phyloP scores from a whole-genome alignment of 1,284 basidiomycete species.

The Ustilago bromivora region DNA sequence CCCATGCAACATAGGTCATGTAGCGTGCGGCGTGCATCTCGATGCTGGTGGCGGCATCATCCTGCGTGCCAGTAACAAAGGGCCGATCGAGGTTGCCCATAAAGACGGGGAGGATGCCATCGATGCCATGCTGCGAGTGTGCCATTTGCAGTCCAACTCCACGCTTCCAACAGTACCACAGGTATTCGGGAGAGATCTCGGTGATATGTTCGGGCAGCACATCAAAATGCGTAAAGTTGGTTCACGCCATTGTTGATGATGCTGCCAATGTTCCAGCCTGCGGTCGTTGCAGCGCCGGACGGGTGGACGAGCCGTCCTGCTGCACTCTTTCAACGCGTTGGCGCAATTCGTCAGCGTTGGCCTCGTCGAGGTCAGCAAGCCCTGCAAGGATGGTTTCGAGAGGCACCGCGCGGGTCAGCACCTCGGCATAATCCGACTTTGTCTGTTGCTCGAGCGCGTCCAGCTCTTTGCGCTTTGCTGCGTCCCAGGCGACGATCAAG shows the following conservation, averaged over 20 bases:
- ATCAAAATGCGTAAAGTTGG: constrained; percentile 34
- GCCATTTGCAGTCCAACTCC: constrained; percentile 23
- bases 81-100: constrained; percentile 14
- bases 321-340: background rate
- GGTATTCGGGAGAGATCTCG: constrained; percentile 21
- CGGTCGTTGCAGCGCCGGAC: no score
- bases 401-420: background rate
- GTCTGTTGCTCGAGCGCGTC: background rate
- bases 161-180: constrained; percentile 42
- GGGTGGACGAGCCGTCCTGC: background rate
- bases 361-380: constrained; percentile 3
- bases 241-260: constrained; percentile 4
- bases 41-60: no score
- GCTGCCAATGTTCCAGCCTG: background rate
- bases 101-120: constrained; percentile 28
- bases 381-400: background rate
- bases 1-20: constrained; percentile 32
- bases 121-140: constrained; percentile 19
- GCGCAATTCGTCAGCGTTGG: background rate
- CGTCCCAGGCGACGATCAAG: constrained; percentile 23
- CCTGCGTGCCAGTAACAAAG: background rate
- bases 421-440: background rate
- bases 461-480: constrained; percentile 3
- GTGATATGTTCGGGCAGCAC: constrained; percentile 1
- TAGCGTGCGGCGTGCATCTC: background rate